phyloP scores from a whole-genome alignment of 2,329 filamentous ascomycete species.

The Beauveria asiatica region DNA sequence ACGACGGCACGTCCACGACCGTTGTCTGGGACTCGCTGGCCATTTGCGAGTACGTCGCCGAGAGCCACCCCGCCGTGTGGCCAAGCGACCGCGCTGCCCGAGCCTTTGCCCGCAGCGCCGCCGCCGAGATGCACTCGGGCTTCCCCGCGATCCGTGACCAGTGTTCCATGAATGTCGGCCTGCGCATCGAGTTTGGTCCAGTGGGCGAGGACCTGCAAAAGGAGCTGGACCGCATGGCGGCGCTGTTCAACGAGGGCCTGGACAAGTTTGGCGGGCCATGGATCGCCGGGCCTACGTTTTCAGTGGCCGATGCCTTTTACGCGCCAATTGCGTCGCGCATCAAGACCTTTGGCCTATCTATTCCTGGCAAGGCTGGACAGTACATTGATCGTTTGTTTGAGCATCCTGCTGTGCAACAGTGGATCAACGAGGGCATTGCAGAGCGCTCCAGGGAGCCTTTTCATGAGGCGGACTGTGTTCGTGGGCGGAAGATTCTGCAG shows the following conservation, averaged over 20 bases:
- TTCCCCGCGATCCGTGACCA: constrained; percentile 33
- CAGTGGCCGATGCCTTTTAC: constrained; percentile 32
- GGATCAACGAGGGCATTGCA: constrained; percentile 28
- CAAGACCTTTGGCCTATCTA: constrained; percentile 28
- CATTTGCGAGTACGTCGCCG: constrained; percentile 39
- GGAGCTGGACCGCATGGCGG: constrained; percentile 28
- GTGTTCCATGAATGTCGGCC: constrained; percentile 33
- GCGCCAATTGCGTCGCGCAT: constrained; percentile 32
- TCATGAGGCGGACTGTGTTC: constrained; percentile 28
- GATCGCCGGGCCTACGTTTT: constrained; percentile 30
- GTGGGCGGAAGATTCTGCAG: constrained; percentile 22
- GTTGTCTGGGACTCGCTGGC: constrained; percentile 39
- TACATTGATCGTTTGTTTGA: constrained; percentile 28
- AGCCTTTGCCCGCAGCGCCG: constrained; percentile 34
- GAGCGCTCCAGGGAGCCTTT: constrained; percentile 30
- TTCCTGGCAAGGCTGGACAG: constrained; percentile 22
- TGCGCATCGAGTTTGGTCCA: constrained; percentile 26
- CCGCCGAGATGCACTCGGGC: constrained; percentile 39
- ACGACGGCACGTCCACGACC: constrained; percentile 21
- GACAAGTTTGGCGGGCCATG: constrained; percentile 33
- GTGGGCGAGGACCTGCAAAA: constrained; percentile 22
- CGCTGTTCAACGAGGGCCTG: constrained; percentile 31
- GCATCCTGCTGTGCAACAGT: constrained; percentile 28
- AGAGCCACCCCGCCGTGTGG: constrained; percentile 34
- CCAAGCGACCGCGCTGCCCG: constrained; percentile 29